phyloP scores from a whole-genome alignment of 805 yeast genomes.

The Pichia occidentalis region DNA sequence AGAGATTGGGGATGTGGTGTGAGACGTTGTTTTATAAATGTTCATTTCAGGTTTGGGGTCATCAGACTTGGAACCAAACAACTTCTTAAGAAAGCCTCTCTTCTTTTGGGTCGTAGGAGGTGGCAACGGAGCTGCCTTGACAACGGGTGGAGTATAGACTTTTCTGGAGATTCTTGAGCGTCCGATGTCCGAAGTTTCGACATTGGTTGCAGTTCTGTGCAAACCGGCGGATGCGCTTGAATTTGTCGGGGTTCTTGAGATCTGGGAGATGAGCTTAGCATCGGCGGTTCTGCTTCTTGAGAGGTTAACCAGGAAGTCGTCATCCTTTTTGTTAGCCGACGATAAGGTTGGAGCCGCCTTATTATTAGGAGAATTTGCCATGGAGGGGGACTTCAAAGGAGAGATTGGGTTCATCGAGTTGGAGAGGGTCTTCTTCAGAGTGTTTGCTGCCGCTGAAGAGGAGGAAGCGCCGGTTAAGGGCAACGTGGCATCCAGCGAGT shows the following conservation, averaged over 20 bases:
- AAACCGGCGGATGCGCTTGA: conserved; percentile 13
- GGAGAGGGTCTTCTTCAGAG: conserved; percentile 6
- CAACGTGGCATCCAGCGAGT: neutral
- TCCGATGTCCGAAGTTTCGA: conserved; percentile 17
- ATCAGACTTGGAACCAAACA: conserved; percentile 23
- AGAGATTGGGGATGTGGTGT: neutral
- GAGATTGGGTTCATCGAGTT: conserved; percentile 6
- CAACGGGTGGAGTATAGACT: conserved; percentile 1
- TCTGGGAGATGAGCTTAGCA: conserved; percentile 11
- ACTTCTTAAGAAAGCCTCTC: conserved; percentile 23
- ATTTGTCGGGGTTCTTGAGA: conserved; percentile 6
- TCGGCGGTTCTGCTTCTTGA: conserved; percentile 26
- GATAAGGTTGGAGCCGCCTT: conserved; percentile 26
- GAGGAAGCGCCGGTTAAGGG: too few species aligned
- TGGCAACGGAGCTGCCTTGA: conserved; percentile 4
- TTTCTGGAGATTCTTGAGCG: neutral
- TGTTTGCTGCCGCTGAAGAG: conserved; percentile 6
- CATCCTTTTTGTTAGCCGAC: conserved; percentile 12
- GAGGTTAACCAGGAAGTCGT: conserved; percentile 14
- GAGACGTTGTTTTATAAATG: conserved; percentile 9
- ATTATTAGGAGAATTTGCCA: conserved; percentile 18
- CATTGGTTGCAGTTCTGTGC: conserved; percentile 26
- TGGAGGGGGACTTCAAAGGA: conserved; percentile 25
- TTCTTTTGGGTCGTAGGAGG: conserved; percentile 13
- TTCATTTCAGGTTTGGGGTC: conserved; percentile 11